Evolutionary conservation across 2,329 filamentous ascomycete species (phyloP), one percentile per base, ranked within the genome.

Genomic region (Thielaviopsis cerberus): DNA sequence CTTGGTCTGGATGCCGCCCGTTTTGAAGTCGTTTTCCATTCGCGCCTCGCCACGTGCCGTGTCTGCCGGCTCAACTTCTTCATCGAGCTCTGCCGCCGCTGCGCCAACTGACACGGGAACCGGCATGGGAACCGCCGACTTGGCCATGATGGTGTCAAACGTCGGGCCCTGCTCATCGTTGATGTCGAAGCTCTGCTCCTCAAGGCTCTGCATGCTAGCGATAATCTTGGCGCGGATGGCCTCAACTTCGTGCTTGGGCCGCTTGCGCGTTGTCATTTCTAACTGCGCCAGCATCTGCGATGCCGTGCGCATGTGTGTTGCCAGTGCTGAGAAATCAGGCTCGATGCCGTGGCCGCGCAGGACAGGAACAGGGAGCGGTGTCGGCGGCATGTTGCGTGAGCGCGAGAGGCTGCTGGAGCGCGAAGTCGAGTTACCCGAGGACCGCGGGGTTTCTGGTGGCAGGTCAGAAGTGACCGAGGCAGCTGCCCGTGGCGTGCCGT

Each of bases 11-110:
- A 92, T 82, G 57, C 87, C 87, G 62, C 86, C 87, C 15, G 87
- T 92, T 72, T 89, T 91, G 69, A 88, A 79, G 67, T 92, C 87
- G 66, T 92, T 92, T 67, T 92, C 87, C 87, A 92, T 92, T 59
- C 87, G 79, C 58, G 86, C 87, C 57, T 85, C 82, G 59, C 87
- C 87, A 10, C 86, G 86, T 25, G 78, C 68, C 54, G 72, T 72
- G 41, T 66, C 72, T 1, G 73, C 68, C 7, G 72, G 73, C 17
- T 72, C 70, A 15, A 55, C 54, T 13, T 57, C 53, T 17, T 59
- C 59, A 26, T 59, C 59, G 17, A 58, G 34, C 24, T 61, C 59
- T 7, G 27, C 30, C 17, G 50, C 30, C 13, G 57, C 37, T 11
- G 54, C 57, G 3, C 15, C 37, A 5, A 45, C 37, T 20, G 37